Evolutionary conservation across 108 stramenopile genomes (phyloP).

Genomic region (Cyclostephanos tholiformis): DNA sequence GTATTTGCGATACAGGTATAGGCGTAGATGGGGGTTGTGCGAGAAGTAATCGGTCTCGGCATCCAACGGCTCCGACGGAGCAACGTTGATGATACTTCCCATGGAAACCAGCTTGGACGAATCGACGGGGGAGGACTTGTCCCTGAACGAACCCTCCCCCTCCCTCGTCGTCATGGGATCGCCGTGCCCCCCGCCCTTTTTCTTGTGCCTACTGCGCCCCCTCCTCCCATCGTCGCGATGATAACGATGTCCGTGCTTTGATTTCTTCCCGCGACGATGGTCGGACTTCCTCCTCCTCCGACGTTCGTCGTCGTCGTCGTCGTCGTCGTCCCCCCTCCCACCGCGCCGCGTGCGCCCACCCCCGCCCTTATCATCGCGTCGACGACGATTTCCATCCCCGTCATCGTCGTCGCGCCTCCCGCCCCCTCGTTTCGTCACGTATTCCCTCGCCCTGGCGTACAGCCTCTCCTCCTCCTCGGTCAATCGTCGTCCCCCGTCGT

Average conservation of each 20-base stretch:
- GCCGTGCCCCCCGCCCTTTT: background rate
- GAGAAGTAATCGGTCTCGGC: constrained; percentile 77
- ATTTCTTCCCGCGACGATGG: constrained; percentile 15
- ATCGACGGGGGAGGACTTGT: constrained; percentile 46
- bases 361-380: background rate
- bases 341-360: background rate
- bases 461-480: constrained; percentile 44
- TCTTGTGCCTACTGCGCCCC: constrained; percentile 13
- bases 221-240: constrained; percentile 19
- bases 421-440: constrained; percentile 28
- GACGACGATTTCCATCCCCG: constrained; percentile 2
- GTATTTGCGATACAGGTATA: constrained; percentile 73
- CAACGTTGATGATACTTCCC: constrained; percentile 18
- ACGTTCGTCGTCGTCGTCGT: constrained; percentile 23
- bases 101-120: constrained; percentile 38
- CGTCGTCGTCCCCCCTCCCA: constrained; percentile 2
- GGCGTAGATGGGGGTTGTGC: constrained; percentile 75
- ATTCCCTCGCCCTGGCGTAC: constrained; percentile 44
- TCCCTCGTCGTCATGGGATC: constrained; percentile 10
- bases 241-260: constrained; percentile 20
- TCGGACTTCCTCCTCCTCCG: background rate
- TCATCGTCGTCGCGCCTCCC: background rate
- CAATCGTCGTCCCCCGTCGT: constrained; percentile 18
- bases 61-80: constrained; percentile 49
- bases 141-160: constrained; percentile 9